These are phyloP conservation scores for Flaveria bidentis DNA, from an alignment of 129 eudicot species.

Conservation along the genomic window DNA sequence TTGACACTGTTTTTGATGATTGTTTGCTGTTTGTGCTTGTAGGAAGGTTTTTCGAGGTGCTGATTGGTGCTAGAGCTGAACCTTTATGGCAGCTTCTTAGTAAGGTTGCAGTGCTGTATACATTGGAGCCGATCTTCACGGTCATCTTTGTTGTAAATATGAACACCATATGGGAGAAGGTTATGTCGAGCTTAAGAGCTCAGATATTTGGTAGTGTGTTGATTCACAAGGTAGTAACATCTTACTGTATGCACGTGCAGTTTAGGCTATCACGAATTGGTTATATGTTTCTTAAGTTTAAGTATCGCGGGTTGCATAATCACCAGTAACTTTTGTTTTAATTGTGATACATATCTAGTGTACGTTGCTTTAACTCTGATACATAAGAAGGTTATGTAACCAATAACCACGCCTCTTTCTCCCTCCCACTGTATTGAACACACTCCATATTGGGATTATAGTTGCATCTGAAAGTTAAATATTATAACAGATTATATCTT, in stretches of 20 bases:
- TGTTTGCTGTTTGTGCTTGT: constrained; percentile 29
- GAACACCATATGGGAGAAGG: constrained; percentile 95
- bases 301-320: not conserved
- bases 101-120: constrained; percentile 63
- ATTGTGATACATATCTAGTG: not conserved
- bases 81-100: constrained; percentile 78
- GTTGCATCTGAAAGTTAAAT: not conserved
- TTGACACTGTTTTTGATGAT: constrained; percentile 14
- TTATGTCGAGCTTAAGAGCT: constrained; percentile 96
- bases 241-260: constrained; percentile 7
- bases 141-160: constrained; percentile 76
- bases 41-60: constrained; percentile 94
- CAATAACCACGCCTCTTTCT: not conserved
- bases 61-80: constrained; percentile 73
- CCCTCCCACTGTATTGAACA: not conserved
- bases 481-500: not conserved
- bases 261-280: not conserved
- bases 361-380: too few species aligned
- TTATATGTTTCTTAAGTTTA: not conserved
- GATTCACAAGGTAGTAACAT: constrained; percentile 76
- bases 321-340: not conserved
- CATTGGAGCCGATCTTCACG: constrained; percentile 87
- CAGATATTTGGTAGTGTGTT: constrained; percentile 77
- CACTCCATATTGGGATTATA: not conserved
- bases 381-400: not conserved